Conservation (phyloP, 2,329 filamentous ascomycete genomes). For the Aspergillus proliferans region DNA sequence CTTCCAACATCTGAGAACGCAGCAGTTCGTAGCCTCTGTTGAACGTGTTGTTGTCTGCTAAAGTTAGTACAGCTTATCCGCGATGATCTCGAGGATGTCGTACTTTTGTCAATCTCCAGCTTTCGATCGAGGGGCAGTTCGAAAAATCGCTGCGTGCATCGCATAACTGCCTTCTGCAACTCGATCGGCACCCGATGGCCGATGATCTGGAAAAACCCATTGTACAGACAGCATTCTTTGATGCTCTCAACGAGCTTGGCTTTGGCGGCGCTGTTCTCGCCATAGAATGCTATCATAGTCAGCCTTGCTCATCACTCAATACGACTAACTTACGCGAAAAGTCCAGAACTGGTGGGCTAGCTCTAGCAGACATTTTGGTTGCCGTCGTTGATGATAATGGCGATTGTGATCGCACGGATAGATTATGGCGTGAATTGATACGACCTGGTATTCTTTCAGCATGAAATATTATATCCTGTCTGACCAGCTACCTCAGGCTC, state of each 20-base stretch:
- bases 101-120: constrained; percentile 29
- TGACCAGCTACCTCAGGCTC: too few relatives aligned
- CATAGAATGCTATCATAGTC: constrained; percentile 18
- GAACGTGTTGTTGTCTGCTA: constrained; percentile 31
- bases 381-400: neutral
- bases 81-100: neutral
- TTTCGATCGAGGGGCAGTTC: constrained; percentile 38
- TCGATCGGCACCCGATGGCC: constrained; percentile 35
- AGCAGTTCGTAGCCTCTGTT: constrained; percentile 42
- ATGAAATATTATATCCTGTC: too few relatives aligned
- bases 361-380: constrained; percentile 17
- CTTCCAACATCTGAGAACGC: constrained; percentile 38
- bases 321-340: constrained; percentile 14
- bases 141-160: constrained; percentile 37
- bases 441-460: too few relatives aligned
- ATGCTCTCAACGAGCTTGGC: constrained; percentile 20
- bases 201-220: constrained; percentile 44
- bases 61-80: neutral
- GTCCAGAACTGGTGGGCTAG: constrained; percentile 29
- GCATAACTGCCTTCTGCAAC: constrained; percentile 34
- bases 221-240: constrained; percentile 22
- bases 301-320: neutral
- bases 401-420: constrained; percentile 12
- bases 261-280: constrained; percentile 22
- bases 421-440: too few relatives aligned